Evolutionary conservation across 176 grass and related monocot species (phyloP).

Genomic region (Aegilops sharonensis): DNA sequence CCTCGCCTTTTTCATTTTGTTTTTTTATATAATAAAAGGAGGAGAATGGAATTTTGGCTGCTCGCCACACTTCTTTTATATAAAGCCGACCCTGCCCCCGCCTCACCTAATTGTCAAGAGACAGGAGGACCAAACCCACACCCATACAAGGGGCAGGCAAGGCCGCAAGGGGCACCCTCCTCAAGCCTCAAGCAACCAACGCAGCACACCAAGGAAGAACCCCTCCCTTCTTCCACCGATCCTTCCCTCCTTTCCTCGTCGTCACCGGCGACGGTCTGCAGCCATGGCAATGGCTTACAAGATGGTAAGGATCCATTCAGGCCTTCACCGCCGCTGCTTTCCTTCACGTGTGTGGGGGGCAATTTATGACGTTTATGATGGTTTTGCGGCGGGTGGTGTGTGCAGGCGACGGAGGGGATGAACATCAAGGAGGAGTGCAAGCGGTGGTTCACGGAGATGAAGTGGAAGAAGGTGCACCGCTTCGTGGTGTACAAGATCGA

Average conservation of each 20-base stretch:
- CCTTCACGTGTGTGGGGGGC: background rate
- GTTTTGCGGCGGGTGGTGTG: background rate
- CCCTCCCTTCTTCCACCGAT: background rate
- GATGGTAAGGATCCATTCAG: slow-evolving; percentile 49
- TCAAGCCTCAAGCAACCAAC: slow-evolving; percentile 6
- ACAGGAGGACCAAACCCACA: slow-evolving; percentile 26
- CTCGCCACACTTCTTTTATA: slow-evolving; percentile 26
- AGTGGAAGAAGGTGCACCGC: slow-evolving; percentile 87
- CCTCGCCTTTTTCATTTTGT: slow-evolving; percentile 15
- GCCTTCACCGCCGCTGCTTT: background rate
- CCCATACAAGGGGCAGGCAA: background rate
- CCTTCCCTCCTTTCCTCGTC: background rate
- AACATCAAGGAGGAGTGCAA: slow-evolving; percentile 84
- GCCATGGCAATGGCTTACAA: slow-evolving; percentile 99
- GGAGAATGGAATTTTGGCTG: slow-evolving; percentile 27
- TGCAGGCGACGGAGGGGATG: slow-evolving; percentile 93
- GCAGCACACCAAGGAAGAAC: background rate
- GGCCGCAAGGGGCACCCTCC: background rate
- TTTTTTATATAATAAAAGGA: background rate
- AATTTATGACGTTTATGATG: background rate
- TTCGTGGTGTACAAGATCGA: slow-evolving; percentile 99
- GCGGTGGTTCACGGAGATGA: slow-evolving; percentile 93
- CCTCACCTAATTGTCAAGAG: slow-evolving; percentile 36
- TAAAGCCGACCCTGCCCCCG: slow-evolving; percentile 26
- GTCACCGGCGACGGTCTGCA: slow-evolving; percentile 22